Conservation (phyloP, 192 early-diverging fungal species). For the Gryganskiella cystojenkinii region DNA sequence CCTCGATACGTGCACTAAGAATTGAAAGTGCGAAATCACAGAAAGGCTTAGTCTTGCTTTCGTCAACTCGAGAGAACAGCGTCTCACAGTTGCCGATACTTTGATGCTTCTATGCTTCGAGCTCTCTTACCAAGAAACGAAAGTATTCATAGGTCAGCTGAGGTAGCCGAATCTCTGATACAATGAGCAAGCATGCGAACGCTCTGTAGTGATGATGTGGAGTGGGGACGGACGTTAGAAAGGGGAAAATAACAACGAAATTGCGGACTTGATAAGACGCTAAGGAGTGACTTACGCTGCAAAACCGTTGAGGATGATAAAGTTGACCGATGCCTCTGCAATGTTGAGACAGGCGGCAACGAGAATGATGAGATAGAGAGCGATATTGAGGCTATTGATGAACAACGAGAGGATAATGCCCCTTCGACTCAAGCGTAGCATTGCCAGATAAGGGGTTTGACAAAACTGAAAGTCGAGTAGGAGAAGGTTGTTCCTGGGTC, state of each 20-base stretch:
- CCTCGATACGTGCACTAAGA: slow-evolving; percentile 48
- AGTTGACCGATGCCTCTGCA: slow-evolving; percentile 44
- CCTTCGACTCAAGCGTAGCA: slow-evolving; percentile 35
- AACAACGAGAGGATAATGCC: slow-evolving; percentile 45
- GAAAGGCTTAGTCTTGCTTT: background rate
- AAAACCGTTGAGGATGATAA: slow-evolving; percentile 45
- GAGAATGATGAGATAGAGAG: slow-evolving; percentile 35
- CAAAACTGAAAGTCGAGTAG: background rate
- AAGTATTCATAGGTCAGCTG: slow-evolving; percentile 46
- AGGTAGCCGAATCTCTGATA: slow-evolving; percentile 44
- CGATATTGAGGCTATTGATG: slow-evolving; percentile 44
- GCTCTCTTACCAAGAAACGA: slow-evolving; percentile 24
- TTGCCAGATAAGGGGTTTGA: background rate
- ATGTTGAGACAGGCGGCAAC: slow-evolving; percentile 43
- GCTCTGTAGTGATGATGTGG: slow-evolving; percentile 1
- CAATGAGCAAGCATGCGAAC: slow-evolving; percentile 32
- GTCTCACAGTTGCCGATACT: too few relatives aligned
- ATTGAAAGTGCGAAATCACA: background rate
- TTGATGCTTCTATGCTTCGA: background rate
- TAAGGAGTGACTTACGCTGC: slow-evolving; percentile 36
- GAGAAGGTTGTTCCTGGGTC: background rate
- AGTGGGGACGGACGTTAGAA: background rate
- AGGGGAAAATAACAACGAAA: background rate
- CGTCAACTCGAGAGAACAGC: too few relatives aligned
- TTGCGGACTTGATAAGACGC: background rate